A percentile compares a stretch with the other conserved stretches of the same genome.
Conservation (phyloP, 805 yeast species). For the Priceomyces haplophilus region DNA sequence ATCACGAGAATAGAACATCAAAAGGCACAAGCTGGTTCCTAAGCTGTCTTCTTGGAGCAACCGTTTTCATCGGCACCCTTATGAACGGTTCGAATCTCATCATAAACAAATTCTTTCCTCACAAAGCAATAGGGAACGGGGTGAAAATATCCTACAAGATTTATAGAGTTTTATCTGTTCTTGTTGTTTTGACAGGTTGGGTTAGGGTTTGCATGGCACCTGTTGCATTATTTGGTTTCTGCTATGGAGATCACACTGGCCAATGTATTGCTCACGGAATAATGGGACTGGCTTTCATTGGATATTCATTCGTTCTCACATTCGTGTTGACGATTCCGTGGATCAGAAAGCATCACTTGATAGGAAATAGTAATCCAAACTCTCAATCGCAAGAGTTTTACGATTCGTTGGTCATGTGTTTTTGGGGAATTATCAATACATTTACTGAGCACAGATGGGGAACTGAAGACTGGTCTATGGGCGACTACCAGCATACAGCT, state of each 20-base stretch:
- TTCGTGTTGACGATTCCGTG: slow-evolving; percentile 71
- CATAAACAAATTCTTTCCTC: slow-evolving; percentile 31
- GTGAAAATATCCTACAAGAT: slow-evolving; percentile 26
- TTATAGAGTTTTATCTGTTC: slow-evolving; percentile 46
- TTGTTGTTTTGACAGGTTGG: slow-evolving; percentile 63
- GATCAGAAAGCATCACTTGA: slow-evolving; percentile 50
- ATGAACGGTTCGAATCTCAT: slow-evolving; percentile 51
- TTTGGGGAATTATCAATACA: slow-evolving; percentile 92
- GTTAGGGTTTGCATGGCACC: slow-evolving; percentile 78
- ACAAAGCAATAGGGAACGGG: slow-evolving; percentile 36
- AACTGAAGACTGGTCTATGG: slow-evolving; percentile 79
- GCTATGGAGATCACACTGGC: slow-evolving; percentile 80
- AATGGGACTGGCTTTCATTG: slow-evolving; percentile 87
- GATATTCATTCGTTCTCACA: slow-evolving; percentile 70
- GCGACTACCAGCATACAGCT: slow-evolving; percentile 91
- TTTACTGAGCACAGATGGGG: slow-evolving; percentile 98
- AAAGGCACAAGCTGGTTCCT: slow-evolving; percentile 68
- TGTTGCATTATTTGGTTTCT: slow-evolving; percentile 81
- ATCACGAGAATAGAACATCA: slow-evolving; percentile 65
- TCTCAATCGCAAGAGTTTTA: slow-evolving; percentile 71
- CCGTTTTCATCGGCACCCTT: slow-evolving; percentile 53
- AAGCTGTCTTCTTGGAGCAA: slow-evolving; percentile 41
- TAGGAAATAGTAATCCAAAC: slow-evolving; percentile 15
- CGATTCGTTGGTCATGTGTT: slow-evolving; percentile 75
- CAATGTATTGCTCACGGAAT: slow-evolving; percentile 97